Base-by-base conservation (phyloP, 2,329 filamentous ascomycete species). In the Penicillium brevicompactum region DNA sequence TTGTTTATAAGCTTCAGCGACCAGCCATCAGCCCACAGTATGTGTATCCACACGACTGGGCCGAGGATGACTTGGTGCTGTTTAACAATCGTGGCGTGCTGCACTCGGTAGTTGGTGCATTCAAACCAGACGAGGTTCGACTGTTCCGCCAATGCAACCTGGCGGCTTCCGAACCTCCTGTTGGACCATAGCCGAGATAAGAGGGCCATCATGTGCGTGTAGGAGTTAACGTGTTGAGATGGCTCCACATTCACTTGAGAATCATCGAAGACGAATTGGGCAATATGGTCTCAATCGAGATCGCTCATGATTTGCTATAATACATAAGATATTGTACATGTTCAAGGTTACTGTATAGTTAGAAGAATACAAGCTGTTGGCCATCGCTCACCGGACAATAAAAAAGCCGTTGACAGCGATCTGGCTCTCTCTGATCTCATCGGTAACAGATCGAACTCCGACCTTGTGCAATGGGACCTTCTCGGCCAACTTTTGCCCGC, bases 141-240 rank as follows among this genome's bases (percentile, higher is more conserved):
- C 70, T 92, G 56, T 92, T 92, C 68, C 77, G 89, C 59, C 89
- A 92, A 77, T 92, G 89, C 74, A 92, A 92, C 70, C 79, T 92
- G 71, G 88, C 89, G n/a, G 67, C 65, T 10, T 67, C 62, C 18
- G 64, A 70, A 38, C 49, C 62, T 3, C 63, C 63, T 2, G 43
- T 63, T 9, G 63, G 60, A 10, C 24, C 9, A 14, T 24, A 9
- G 9, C 10, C 18, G 40, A 34, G 22, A 40, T 49, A 6, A n/a
- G 1, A 22, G 16, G 21, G 18, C 14, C 3, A 14, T 30, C 13
- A 9, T 44, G 6, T 50, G 13, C 27, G 34, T 43, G 11, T 46
- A n/a, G 14, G 14, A 38, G 18, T 16, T 37, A 27, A 11, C 7
- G 6, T 2, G 16, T 16, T 43, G 13, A 11, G n/a, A 10, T 18